Evolutionary conservation across 768 basidiomycete species (phyloP), one percentile per base, ranked within the genome.

Genomic region (Hydnum rufescens): DNA sequence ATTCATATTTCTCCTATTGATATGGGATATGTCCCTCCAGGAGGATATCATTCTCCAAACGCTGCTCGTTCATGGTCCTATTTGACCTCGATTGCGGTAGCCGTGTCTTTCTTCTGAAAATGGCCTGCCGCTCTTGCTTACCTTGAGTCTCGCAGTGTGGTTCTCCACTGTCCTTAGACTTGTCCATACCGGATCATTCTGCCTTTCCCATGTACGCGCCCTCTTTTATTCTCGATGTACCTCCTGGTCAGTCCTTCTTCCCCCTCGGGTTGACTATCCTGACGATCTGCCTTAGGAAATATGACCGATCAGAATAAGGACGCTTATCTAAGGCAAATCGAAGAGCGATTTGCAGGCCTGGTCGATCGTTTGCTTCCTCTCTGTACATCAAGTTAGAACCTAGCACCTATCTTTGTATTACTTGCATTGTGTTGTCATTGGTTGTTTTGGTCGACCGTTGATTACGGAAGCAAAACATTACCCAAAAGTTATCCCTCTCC

Each of bases 41-140:
- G 89, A 18, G 92, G 92, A 0, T 95, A 97, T 62, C 70, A 83
- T 58, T 74, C 76, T 3, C 67, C 84, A 1, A 92, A 92, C 58
- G 78, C 78, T 1, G 89, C 90, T 0, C 74, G 89, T 8, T 84
- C 85, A 0, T 95, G 88, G 87, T 70, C 85, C 0, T 77, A 77
- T 59, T 65, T 90, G 18, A 93, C 89, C 1, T 80, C 81, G 0
- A 65, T 84, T 3, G 74, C 75, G 28, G 84, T 88, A 58, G 56
- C 81, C 67, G 5, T 46, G 28, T n/a, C 44, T 19, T 1, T 44
- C 34, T 49, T 52, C 31, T 51, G 8, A 47, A 13, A 26, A 8
- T 39, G 34, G 34, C 34, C 34, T 8, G 5, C 39, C 25, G 30
- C 25, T 3, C 51, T 46, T 16, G 22, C 8, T 34, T 46, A 49